Percentiles rank a stretch among this genome's conserved stretches.
Evolutionary conservation across 116 monocot genomes (phyloP).

Genomic region (Posidonia oceanica): DNA sequence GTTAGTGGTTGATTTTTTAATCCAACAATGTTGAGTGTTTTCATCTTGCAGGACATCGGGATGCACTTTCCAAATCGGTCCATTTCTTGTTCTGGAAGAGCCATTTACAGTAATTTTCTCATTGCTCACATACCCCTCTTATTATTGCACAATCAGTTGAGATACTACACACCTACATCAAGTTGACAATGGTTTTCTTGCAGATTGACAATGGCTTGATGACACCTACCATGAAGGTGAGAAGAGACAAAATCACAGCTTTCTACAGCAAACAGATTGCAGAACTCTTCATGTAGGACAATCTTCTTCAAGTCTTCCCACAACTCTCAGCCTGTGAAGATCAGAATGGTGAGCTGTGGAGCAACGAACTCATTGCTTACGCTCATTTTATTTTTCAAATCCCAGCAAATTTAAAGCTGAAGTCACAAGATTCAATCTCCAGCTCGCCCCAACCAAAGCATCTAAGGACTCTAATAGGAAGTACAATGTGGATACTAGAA

Average conservation of each 20-base stretch:
- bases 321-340: no score
- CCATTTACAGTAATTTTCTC: slow-evolving; percentile 59
- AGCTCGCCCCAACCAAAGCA: no score
- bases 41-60: slow-evolving; percentile 50
- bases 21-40: no score
- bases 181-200: slow-evolving; percentile 1
- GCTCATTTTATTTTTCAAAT: no score
- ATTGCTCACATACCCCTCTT: not conserved
- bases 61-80: slow-evolving; percentile 72
- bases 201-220: slow-evolving; percentile 88
- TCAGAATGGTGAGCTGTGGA: no score
- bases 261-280: slow-evolving; percentile 53
- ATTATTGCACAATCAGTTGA: not conserved
- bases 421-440: no score
- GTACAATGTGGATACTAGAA: no score
- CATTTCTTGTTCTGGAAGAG: slow-evolving; percentile 59
- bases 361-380: no score
- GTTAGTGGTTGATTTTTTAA: no score
- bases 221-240: slow-evolving; percentile 93
- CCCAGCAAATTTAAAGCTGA: no score
- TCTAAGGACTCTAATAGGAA: no score
- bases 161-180: not conserved
- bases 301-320: no score
- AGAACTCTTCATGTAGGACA: slow-evolving; percentile 39
- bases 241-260: slow-evolving; percentile 56